A percentile compares a stretch with the other conserved stretches of the same genome.
These are phyloP conservation scores for Pseudonitzschia delicatissima DNA, from an alignment of 108 stramenopile species.

Conservation along the genomic window DNA sequence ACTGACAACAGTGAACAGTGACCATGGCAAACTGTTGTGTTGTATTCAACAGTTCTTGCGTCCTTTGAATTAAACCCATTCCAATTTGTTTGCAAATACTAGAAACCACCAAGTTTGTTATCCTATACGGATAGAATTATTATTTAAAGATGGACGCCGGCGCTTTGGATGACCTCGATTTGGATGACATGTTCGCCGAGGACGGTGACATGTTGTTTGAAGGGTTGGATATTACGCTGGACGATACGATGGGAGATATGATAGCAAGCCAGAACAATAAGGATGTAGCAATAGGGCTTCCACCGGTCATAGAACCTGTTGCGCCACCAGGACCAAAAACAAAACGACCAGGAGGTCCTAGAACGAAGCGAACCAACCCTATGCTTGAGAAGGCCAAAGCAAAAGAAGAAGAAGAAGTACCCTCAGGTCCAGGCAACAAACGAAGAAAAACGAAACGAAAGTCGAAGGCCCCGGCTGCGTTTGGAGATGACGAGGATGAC, in stretches of 20 bases:
- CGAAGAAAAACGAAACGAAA: slow-evolving; percentile 41
- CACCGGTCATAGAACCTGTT: slow-evolving; percentile 1
- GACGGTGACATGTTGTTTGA: slow-evolving; percentile 39
- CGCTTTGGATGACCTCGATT: slow-evolving; percentile 36
- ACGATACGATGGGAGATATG: slow-evolving; percentile 37
- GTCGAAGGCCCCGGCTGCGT: slow-evolving; percentile 22
- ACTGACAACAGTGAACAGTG: no score
- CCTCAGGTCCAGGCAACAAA: neutral
- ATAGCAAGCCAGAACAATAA: slow-evolving; percentile 9
- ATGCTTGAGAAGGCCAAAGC: slow-evolving; percentile 1
- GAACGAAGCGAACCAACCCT: slow-evolving; percentile 25
- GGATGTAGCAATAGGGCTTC: neutral
- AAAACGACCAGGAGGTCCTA: slow-evolving; percentile 20
- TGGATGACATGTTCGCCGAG: slow-evolving; percentile 47
- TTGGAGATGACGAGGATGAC: slow-evolving; percentile 28
- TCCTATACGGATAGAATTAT: no score
- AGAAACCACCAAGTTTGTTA: no score
- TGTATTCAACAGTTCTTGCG: no score
- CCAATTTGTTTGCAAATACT: no score
- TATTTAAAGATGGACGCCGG: neutral
- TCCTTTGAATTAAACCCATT: no score
- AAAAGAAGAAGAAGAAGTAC: neutral
- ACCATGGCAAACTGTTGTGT: no score
- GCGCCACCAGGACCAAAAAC: neutral
- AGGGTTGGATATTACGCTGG: slow-evolving; percentile 34